A percentile compares a stretch with the other conserved stretches of the same genome.
Conservation (phyloP, 257 asterid genomes). For the Verbascum thapsus region DNA sequence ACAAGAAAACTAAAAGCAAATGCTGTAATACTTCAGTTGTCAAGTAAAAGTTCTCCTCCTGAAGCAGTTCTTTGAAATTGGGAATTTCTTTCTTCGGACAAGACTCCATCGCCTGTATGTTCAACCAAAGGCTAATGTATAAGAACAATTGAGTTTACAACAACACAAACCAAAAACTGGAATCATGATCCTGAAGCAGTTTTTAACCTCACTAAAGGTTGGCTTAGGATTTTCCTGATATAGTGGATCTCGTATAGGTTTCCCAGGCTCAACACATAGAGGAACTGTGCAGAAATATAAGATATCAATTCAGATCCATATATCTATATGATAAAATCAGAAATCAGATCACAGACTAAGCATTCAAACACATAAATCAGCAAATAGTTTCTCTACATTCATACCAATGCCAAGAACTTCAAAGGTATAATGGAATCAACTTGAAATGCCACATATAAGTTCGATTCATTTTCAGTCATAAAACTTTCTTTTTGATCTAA, state of each 20-base stretch:
- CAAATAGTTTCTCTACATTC: not conserved
- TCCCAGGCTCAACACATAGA: constrained; percentile 59
- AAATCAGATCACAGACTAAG: not conserved
- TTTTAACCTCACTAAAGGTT: constrained; percentile 63
- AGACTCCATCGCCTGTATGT: constrained; percentile 65
- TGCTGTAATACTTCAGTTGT: constrained; percentile 66
- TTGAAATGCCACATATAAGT: not conserved
- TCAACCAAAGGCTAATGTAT: constrained; percentile 24
- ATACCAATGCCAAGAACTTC: not conserved
- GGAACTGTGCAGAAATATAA: constrained; percentile 52
- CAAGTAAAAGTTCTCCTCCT: constrained; percentile 83
- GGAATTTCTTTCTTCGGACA: constrained; percentile 76
- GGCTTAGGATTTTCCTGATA: constrained; percentile 77
- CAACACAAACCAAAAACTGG: not conserved
- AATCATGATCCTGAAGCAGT: constrained; percentile 14
- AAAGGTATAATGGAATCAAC: not conserved
- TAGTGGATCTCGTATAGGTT: constrained; percentile 71
- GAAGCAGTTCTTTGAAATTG: constrained; percentile 65
- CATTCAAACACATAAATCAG: constrained; percentile 2
- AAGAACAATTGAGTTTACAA: not conserved
- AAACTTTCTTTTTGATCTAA: not conserved
- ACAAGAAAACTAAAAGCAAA: constrained; percentile 12
- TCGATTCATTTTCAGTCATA: not conserved
- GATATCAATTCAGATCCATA: not conserved
- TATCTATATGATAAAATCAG: not conserved